phyloP scores from a whole-genome alignment of 768 basidiomycete genomes.

The Leucocoprinus sp. region DNA sequence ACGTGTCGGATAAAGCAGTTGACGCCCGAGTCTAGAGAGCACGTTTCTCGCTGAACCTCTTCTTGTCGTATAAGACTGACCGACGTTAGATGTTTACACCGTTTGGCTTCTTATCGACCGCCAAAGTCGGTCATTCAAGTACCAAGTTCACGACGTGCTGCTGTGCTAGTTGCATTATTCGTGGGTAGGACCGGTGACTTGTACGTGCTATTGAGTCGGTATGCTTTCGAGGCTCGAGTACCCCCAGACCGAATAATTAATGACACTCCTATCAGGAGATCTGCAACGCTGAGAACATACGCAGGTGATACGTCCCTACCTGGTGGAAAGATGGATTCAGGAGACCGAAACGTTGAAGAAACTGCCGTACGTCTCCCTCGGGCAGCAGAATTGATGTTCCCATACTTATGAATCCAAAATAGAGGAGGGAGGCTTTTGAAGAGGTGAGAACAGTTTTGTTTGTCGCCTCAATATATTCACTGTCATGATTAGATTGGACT shows the following conservation, averaged over 20 bases:
- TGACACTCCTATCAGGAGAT: conserved; percentile 62
- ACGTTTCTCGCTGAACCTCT: conserved; percentile 7
- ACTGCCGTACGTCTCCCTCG: conserved; percentile 58
- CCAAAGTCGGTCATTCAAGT: conserved; percentile 32
- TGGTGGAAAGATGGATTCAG: conserved; percentile 71
- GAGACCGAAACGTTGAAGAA: conserved; percentile 64
- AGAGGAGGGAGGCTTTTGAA: conserved; percentile 87
- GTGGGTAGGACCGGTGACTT: conserved; percentile 78
- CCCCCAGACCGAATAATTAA: too few species aligned
- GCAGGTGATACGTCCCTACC: conserved; percentile 87
- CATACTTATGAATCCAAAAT: not conserved
- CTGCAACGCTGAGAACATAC: conserved; percentile 63
- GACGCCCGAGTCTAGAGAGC: conserved; percentile 45
- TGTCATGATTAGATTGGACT: conserved; percentile 62
- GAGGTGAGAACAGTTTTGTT: conserved; percentile 42
- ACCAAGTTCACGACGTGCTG: conserved; percentile 57
- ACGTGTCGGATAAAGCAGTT: conserved; percentile 34
- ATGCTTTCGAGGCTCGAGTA: conserved; percentile 23
- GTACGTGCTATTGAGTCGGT: conserved; percentile 81
- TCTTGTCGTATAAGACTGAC: not conserved
- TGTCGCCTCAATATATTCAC: not conserved
- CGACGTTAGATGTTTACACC: conserved; percentile 44
- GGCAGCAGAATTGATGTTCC: not conserved
- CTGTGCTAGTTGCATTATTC: conserved; percentile 79
- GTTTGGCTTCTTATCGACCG: conserved; percentile 40